These are phyloP conservation scores for Metroxylon sagu DNA, from an alignment of 176 grass and related monocot genomes.

Conservation along the genomic window DNA sequence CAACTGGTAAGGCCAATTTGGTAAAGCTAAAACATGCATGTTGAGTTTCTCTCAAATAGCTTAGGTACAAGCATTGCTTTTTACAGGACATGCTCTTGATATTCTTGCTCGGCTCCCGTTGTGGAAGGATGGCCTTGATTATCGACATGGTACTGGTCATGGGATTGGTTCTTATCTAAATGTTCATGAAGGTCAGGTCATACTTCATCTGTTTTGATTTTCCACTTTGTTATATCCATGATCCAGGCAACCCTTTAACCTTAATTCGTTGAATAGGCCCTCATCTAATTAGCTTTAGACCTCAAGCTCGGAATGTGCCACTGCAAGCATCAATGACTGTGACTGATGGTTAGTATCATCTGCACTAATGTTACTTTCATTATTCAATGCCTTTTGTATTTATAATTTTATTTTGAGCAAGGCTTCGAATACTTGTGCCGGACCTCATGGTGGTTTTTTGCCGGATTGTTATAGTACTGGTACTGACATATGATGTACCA, in stretches of 20 bases:
- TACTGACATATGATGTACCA: too few relatives aligned
- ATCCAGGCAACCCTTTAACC: conserved; percentile 9
- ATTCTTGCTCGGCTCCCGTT: conserved; percentile 73
- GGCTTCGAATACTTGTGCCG: too few relatives aligned
- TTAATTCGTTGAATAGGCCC: conserved; percentile 44
- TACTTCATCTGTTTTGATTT: conserved; percentile 19
- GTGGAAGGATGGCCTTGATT: conserved; percentile 91
- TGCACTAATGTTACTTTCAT: not conserved
- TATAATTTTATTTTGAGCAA: too few relatives aligned
- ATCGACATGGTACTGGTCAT: conserved; percentile 94
- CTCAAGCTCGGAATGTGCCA: conserved; percentile 80
- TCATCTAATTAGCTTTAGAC: conserved; percentile 96
- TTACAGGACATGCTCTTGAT: conserved; percentile 81
- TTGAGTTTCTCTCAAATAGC: not conserved
- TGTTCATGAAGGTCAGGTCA: conserved; percentile 79
- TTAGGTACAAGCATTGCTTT: not conserved
- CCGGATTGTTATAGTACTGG: too few relatives aligned
- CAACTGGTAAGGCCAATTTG: conserved; percentile 48
- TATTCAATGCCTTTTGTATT: too few relatives aligned
- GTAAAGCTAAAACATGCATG: not conserved
- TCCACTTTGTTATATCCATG: not conserved
- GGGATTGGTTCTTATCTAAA: conserved; percentile 92
- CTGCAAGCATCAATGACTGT: conserved; percentile 98
- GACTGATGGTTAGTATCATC: conserved; percentile 61
- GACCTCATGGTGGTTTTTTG: too few relatives aligned